phyloP scores from a whole-genome alignment of 2,329 filamentous ascomycete species.

The Fusarium haematococcum region DNA sequence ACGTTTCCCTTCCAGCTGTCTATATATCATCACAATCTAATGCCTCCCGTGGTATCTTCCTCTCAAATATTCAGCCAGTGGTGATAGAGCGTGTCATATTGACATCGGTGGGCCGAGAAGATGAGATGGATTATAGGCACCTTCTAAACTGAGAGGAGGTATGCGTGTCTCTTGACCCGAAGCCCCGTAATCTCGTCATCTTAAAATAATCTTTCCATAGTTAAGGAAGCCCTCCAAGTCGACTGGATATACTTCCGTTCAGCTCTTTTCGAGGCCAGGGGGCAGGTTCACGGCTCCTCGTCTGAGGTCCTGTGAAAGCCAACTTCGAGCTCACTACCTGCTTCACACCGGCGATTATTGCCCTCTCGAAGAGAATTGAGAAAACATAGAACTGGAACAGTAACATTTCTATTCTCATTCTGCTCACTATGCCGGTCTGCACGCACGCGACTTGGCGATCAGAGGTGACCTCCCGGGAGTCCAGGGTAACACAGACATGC shows the following conservation, averaged over 20 bases:
- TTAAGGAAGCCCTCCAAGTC: not conserved
- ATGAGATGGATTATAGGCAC: not conserved
- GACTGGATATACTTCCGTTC: not conserved
- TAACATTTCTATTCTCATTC: not conserved
- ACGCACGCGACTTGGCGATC: not conserved
- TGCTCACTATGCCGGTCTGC: not conserved
- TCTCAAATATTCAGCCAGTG: rapidly evolving
- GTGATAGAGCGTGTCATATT: not conserved
- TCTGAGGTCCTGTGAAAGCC: not conserved
- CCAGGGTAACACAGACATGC: not conserved
- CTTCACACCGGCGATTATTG: not conserved
- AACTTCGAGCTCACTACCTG: not conserved
- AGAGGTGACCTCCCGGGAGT: not conserved
- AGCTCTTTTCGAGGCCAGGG: too few species aligned
- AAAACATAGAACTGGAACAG: too few species aligned
- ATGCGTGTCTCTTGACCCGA: not conserved
- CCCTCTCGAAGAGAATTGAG: not conserved
- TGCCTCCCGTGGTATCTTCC: not conserved
- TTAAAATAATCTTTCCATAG: not conserved
- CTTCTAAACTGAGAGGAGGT: not conserved
- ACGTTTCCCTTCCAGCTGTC: not conserved
- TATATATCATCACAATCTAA: not conserved
- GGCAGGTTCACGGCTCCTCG: too few species aligned
- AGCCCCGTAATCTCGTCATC: too few species aligned
- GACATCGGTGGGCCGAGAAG: not conserved